These are phyloP conservation scores for Eustoma russellianum DNA, from an alignment of 257 asterid species.

Conservation along the genomic window DNA sequence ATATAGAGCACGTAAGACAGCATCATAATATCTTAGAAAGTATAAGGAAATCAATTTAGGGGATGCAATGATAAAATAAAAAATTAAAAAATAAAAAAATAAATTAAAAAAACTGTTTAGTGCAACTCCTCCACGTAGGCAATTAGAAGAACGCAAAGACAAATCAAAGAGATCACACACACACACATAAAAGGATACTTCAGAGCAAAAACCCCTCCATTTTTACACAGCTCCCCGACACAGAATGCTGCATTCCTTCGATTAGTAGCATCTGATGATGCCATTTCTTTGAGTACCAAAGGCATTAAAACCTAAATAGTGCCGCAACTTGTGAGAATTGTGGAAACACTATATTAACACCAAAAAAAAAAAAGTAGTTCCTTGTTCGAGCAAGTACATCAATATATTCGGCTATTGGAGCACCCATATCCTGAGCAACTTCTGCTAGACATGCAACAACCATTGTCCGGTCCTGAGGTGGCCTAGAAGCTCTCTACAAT, in stretches of 20 bases:
- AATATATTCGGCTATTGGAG: constrained; percentile 79
- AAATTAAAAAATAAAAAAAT: too few species aligned
- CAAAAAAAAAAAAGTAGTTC: neutral
- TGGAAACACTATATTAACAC: constrained; percentile 11
- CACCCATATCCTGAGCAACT: constrained; percentile 98
- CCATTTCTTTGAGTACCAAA: constrained; percentile 86
- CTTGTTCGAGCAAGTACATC: constrained; percentile 38
- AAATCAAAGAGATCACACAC: neutral
- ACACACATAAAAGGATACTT: constrained; percentile 52
- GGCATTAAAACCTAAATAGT: constrained; percentile 62
- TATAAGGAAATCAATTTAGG: constrained; percentile 10
- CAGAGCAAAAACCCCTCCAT: constrained; percentile 71
- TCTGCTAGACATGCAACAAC: constrained; percentile 98
- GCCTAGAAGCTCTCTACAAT: constrained; percentile 80
- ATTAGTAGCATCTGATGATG: constrained; percentile 71
- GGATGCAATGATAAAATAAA: neutral
- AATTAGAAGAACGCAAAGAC: neutral
- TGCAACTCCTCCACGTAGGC: too few species aligned
- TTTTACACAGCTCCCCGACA: constrained; percentile 94
- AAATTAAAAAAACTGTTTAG: too few species aligned
- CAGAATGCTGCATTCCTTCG: constrained; percentile 98
- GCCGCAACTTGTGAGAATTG: constrained; percentile 5
- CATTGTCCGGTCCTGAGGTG: constrained; percentile 91
- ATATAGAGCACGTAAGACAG: constrained; percentile 56
- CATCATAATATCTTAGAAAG: constrained; percentile 52